These are phyloP conservation scores for Chaetoscypha palmicola DNA, from an alignment of 2,329 filamentous ascomycete genomes.

Conservation along the genomic window DNA sequence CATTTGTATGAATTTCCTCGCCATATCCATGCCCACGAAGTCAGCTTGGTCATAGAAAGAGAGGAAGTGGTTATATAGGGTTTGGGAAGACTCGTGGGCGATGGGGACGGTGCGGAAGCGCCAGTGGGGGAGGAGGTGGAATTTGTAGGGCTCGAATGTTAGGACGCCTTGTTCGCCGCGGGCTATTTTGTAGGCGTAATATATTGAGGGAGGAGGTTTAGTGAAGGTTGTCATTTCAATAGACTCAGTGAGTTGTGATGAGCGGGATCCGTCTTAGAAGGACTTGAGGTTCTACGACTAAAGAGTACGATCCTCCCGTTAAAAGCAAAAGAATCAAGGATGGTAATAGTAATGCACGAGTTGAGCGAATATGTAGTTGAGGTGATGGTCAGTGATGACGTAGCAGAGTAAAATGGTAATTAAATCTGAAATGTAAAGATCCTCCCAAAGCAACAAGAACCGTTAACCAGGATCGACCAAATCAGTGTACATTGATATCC, in stretches of 20 bases:
- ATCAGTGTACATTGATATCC: not conserved
- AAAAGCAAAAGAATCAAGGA: too few relatives aligned
- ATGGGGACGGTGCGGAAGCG: conserved; percentile 48
- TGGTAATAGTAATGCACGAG: not conserved
- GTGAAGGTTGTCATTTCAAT: conserved; percentile 19
- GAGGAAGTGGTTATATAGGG: conserved; percentile 44
- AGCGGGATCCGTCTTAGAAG: too few relatives aligned
- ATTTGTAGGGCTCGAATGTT: conserved; percentile 58
- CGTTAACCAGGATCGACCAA: not conserved
- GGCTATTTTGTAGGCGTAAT: conserved; percentile 49
- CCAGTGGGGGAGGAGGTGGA: conserved; percentile 51
- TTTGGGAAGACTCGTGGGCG: conserved; percentile 42
- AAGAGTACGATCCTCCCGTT: too few relatives aligned
- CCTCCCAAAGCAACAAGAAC: not conserved
- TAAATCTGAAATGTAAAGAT: not conserved
- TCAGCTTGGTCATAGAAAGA: conserved; percentile 44
- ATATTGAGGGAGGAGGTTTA: conserved; percentile 28
- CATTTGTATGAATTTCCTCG: conserved; percentile 59
- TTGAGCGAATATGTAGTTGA: too few relatives aligned
- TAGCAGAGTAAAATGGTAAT: not conserved
- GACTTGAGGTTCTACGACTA: too few relatives aligned
- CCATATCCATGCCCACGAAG: conserved; percentile 60
- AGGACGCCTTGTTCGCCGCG: conserved; percentile 55
- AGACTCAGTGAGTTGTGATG: too few relatives aligned
- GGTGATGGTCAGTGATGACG: not conserved